Conservation (phyloP, 148 eudicot genomes). For the Camellia granthamiana region DNA sequence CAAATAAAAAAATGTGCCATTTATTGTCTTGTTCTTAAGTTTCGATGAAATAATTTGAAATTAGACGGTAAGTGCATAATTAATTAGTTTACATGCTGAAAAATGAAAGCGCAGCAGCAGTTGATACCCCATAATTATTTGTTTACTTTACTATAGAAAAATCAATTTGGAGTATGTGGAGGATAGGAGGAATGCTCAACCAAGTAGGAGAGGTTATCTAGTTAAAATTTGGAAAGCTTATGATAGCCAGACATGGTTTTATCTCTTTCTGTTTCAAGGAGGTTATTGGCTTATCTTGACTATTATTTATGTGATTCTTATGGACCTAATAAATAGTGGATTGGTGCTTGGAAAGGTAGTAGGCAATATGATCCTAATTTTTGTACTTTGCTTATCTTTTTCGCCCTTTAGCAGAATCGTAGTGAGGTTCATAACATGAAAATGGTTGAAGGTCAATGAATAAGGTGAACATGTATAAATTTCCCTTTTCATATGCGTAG, state of each 20-base stretch:
- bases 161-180: background rate
- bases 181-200: constrained; percentile 1
- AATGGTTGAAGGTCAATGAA: background rate
- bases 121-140: background rate
- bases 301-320: background rate
- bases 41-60: background rate
- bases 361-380: background rate
- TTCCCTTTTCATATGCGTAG: background rate
- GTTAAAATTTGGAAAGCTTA: background rate
- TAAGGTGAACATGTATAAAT: no score
- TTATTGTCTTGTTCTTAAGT: background rate
- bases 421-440: background rate
- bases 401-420: background rate
- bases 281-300: background rate
- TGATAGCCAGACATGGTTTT: background rate
- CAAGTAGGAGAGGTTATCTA: background rate
- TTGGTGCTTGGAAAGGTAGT: background rate
- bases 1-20: background rate
- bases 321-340: background rate
- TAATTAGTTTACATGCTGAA: background rate
- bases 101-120: background rate
- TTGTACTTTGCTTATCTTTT: background rate
- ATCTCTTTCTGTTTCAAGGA: background rate
- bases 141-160: background rate
- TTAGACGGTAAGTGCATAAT: background rate